Conservation (phyloP, 2,329 filamentous ascomycete species). For the Alternaria novae-zelandiae region DNA sequence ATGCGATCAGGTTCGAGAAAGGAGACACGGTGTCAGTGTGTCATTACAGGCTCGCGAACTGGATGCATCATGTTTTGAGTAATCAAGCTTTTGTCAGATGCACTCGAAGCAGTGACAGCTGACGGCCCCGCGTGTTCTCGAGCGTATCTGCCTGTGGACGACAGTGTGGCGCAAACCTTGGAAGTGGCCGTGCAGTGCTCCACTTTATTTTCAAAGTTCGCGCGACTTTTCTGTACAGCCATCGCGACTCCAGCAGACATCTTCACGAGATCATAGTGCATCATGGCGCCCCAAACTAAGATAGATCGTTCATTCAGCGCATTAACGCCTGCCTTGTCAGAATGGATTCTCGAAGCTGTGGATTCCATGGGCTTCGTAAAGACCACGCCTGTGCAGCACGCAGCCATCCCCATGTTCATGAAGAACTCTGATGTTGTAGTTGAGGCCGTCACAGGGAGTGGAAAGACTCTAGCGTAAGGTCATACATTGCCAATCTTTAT, state of each 20-base stretch:
- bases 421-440: constrained; percentile 92
- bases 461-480: constrained; percentile 41
- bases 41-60: background rate
- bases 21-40: background rate
- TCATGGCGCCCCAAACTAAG: constrained; percentile 45
- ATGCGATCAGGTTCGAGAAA: constrained; percentile 25
- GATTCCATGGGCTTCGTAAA: constrained; percentile 82
- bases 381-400: constrained; percentile 95
- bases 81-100: background rate
- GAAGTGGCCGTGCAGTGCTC: constrained; percentile 12
- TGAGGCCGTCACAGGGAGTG: constrained; percentile 62
- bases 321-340: constrained; percentile 71
- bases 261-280: background rate
- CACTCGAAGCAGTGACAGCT: background rate
- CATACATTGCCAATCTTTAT: background rate
- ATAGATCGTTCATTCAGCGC: constrained; percentile 67
- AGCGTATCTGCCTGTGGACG: background rate
- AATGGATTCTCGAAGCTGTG: constrained; percentile 88
- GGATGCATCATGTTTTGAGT: background rate
- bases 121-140: background rate
- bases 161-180: background rate
- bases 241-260: constrained; percentile 3
- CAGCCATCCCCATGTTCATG: constrained; percentile 85
- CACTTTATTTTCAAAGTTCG: constrained; percentile 28
- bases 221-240: constrained; percentile 9